Evolutionary conservation across 2,329 filamentous ascomycete species (phyloP), one percentile per base, ranked within the genome.

Genomic region (Cladophialophora immunda): DNA sequence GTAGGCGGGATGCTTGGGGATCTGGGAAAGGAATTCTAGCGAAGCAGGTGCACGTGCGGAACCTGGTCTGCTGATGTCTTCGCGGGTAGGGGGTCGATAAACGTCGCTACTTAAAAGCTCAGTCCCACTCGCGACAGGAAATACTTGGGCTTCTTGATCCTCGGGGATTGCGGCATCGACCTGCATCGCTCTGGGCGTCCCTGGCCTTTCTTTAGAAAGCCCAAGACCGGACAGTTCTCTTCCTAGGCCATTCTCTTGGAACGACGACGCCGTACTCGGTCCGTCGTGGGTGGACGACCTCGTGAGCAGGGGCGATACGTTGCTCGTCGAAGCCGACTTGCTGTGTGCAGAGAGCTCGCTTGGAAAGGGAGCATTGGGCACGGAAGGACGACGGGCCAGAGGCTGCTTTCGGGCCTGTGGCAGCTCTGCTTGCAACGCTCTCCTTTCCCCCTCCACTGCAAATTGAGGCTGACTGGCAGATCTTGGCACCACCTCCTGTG

Each of bases 161-260:
- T 65, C 89, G 85, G 2, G 83, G 79, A 71, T 87, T 86, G 36
- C 72, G 67, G 58, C 74, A 75, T 53, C 72, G 74, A 76, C 85
- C 85, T 91, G 88, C 93, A 97, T 97, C 0, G 93, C 93, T 80
- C 92, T 90, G 32, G 94, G 94, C 0, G 94, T 97, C 1, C 93
- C 92, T 15, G 94, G 93, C n/a, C 97, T 85, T 0, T 50, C 60
- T 45, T 58, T 61, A 3, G 29, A 3, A 11, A 65, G 41, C 13
- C 61, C 61, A 9, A 64, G 22, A 9, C 58, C 50, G n/a, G 64
- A 36, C 22, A 60, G 50, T 34, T 66, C 58, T 30, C 52, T 47
- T 4, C 93, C 94, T 59, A 94, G 85, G 17, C 45, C n/a, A 5
- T 86, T 84, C 1, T 76, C 68, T 76, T 78, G 5, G 73, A 75